phyloP scores from a whole-genome alignment of 2,329 filamentous ascomycete genomes.

The Nectriaceae sp. region DNA sequence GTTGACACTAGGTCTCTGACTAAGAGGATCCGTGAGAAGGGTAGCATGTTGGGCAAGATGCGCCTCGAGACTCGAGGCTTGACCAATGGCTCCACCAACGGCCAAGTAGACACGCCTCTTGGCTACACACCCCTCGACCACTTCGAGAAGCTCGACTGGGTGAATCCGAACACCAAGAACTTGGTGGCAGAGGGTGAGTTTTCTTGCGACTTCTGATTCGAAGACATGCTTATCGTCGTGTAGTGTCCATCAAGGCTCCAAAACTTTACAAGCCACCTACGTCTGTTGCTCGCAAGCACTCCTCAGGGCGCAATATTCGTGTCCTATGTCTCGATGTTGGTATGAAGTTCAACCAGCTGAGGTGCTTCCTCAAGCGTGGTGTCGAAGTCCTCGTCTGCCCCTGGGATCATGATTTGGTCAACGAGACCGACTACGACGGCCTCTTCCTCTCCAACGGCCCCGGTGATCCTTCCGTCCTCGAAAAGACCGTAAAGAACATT shows the following conservation, averaged over 20 bases:
- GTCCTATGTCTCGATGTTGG: slow-evolving; percentile 95
- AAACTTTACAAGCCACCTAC: slow-evolving; percentile 81
- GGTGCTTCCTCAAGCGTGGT: slow-evolving; percentile 87
- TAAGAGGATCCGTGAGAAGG: slow-evolving; percentile 89
- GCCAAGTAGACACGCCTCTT: slow-evolving; percentile 25
- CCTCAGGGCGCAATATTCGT: slow-evolving; percentile 82
- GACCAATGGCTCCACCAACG: slow-evolving; percentile 44
- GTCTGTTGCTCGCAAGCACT: slow-evolving; percentile 75
- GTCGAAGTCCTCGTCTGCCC: slow-evolving; percentile 94
- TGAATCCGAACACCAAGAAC: slow-evolving; percentile 90
- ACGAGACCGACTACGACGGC: slow-evolving; percentile 87
- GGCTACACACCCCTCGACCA: slow-evolving; percentile 36
- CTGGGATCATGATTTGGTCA: slow-evolving; percentile 91
- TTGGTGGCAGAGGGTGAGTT: slow-evolving; percentile 89
- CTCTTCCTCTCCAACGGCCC: slow-evolving; percentile 98
- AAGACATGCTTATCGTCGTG: slow-evolving; percentile 41
- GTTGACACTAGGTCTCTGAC: slow-evolving; percentile 93
- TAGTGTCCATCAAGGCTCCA: slow-evolving; percentile 87
- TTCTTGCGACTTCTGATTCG: slow-evolving; percentile 15
- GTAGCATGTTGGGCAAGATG: slow-evolving; percentile 94
- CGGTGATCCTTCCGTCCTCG: slow-evolving; percentile 87
- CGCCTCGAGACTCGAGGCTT: slow-evolving; percentile 63
- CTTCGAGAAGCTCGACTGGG: slow-evolving; percentile 85
- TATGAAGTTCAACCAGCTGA: slow-evolving; percentile 96
- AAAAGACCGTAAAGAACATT: slow-evolving; percentile 78